Evolutionary conservation across 345 rosid species (phyloP).

Genomic region (Mallotus nudiflorus): DNA sequence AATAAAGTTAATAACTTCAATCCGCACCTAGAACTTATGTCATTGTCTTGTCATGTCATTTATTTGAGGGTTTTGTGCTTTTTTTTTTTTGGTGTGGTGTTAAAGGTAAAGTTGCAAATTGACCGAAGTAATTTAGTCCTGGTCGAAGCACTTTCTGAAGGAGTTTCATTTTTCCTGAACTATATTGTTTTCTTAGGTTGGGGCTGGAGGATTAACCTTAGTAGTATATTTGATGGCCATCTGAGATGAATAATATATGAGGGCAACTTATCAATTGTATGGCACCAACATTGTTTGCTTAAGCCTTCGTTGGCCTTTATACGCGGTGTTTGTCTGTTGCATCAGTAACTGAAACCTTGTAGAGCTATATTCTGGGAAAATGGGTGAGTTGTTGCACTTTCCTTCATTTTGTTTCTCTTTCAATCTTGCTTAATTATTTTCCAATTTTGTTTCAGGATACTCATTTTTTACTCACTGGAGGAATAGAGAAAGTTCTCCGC

Average conservation of each 20-base stretch:
- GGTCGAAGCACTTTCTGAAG: not conserved
- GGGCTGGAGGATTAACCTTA: not conserved
- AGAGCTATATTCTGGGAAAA: not conserved
- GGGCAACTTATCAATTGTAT: too few species aligned
- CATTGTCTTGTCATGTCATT: too few species aligned
- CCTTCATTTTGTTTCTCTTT: not conserved
- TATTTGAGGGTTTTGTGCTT: not conserved
- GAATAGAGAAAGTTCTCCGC: slow-evolving; percentile 75
- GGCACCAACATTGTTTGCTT: not conserved
- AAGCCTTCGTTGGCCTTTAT: not conserved
- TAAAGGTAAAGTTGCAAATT: not conserved
- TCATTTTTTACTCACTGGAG: slow-evolving; percentile 73
- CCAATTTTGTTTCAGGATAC: slow-evolving; percentile 51
- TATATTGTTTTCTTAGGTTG: not conserved
- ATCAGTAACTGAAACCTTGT: not conserved
- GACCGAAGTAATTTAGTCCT: not conserved
- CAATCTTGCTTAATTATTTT: not conserved
- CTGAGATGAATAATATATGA: not conserved
- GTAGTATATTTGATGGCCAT: not conserved
- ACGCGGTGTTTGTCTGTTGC: not conserved
- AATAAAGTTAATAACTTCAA: not conserved
- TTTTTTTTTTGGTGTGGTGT: not conserved
- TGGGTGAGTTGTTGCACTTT: not conserved
- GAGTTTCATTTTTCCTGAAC: not conserved
- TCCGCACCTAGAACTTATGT: not conserved